Conservation (phyloP, 441 rosid genomes). For the Rhodomyrtus psidioides region DNA sequence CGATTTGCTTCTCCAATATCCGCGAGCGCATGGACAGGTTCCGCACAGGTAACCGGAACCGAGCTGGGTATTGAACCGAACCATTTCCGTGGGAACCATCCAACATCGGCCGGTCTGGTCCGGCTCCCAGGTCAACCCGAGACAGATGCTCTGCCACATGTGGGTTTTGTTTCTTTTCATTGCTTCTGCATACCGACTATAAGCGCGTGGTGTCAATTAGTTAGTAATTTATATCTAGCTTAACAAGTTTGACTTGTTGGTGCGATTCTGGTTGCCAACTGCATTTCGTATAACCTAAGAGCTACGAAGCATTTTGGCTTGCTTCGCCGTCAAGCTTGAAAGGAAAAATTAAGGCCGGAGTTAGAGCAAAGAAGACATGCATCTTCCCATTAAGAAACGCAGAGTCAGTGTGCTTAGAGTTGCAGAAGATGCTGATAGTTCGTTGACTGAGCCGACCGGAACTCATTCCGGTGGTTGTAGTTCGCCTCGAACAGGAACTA, state of each 20-base stretch:
- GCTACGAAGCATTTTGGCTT: neutral
- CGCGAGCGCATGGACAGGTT: no score
- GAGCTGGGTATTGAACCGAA: neutral
- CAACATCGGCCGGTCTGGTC: neutral
- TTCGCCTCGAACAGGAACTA: neutral
- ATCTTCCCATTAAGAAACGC: neutral
- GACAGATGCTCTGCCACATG: neutral
- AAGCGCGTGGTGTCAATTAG: neutral
- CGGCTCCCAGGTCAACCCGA: neutral
- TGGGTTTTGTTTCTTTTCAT: neutral
- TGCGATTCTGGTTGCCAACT: neutral
- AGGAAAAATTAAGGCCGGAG: neutral
- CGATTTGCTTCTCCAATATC: neutral
- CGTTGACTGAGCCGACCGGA: neutral
- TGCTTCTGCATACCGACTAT: neutral
- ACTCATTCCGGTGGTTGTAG: neutral
- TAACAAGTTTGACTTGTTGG: neutral
- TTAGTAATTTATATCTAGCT: neutral
- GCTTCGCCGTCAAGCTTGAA: neutral
- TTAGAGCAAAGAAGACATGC: neutral
- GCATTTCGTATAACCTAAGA: neutral
- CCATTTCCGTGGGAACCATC: neutral
- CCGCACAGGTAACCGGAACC: no score
- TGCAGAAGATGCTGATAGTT: neutral
- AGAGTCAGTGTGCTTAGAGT: neutral